These are phyloP conservation scores for Gypsophila paniculata DNA, from an alignment of 179 eudicot species.

Conservation along the genomic window DNA sequence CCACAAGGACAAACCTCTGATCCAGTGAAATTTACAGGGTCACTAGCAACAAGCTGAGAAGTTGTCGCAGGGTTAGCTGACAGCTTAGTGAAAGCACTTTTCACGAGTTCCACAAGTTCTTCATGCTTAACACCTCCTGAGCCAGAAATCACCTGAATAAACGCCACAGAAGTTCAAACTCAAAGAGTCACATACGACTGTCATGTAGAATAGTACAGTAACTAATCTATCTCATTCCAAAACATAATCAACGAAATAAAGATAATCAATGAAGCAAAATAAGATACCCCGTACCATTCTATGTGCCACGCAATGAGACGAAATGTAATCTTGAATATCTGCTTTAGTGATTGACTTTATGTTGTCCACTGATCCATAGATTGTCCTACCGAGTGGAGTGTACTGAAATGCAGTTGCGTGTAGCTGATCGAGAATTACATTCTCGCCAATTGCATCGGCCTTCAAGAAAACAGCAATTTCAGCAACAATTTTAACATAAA, in stretches of 20 bases:
- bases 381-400: conserved; percentile 67
- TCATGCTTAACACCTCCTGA: conserved; percentile 83
- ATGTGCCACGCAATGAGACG: conserved; percentile 64
- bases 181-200: not conserved
- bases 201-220: not conserved
- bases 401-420: conserved; percentile 89
- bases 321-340: conserved; percentile 53
- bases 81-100: conserved; percentile 56
- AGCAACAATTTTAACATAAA: conserved; percentile 13
- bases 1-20: conserved; percentile 60
- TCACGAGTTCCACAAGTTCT: conserved; percentile 70
- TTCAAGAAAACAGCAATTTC: conserved; percentile 20
- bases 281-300: conserved; percentile 72
- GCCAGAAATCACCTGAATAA: conserved; percentile 61
- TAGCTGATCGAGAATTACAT: conserved; percentile 67
- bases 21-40: conserved; percentile 73
- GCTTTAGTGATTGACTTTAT: conserved; percentile 48
- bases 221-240: not conserved
- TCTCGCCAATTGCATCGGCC: conserved; percentile 54
- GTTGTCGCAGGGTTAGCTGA: conserved; percentile 61
- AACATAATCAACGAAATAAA: conserved; percentile 3
- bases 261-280: not conserved
- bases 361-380: conserved; percentile 55
- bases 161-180: conserved; percentile 9
- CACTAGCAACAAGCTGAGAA: conserved; percentile 61